Percentiles rank a stretch among this genome's conserved stretches.
phyloP scores from a whole-genome alignment of 805 yeast species.

The Cyberlindnera mrakii region DNA sequence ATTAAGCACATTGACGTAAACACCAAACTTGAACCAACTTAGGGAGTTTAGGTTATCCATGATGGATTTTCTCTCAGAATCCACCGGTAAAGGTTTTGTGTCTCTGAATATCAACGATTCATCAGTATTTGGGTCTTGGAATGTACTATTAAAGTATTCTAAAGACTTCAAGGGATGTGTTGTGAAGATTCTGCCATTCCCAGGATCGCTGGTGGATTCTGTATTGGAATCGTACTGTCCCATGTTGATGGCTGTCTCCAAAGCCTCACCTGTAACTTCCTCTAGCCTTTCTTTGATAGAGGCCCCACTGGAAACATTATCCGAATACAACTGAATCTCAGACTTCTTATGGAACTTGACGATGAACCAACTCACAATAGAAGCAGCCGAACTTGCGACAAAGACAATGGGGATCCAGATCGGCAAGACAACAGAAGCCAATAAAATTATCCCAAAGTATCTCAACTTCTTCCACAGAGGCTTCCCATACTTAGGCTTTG shows the following conservation, averaged over 20 bases:
- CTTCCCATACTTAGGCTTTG: slow-evolving; percentile 4
- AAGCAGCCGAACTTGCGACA: slow-evolving; percentile 26
- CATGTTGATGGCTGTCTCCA: slow-evolving; percentile 21
- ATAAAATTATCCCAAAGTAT: slow-evolving; percentile 19
- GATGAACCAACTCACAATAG: slow-evolving; percentile 34
- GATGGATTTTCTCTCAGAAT: slow-evolving; percentile 34
- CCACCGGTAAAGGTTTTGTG: slow-evolving; percentile 27
- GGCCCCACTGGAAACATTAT: background rate
- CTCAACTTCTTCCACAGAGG: slow-evolving; percentile 16
- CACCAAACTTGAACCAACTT: slow-evolving; percentile 74
- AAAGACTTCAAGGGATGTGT: background rate
- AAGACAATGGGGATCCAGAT: slow-evolving; percentile 46
- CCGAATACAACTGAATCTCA: slow-evolving; percentile 7
- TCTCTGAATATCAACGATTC: slow-evolving; percentile 17
- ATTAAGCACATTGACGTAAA: slow-evolving; percentile 63
- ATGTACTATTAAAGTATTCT: background rate
- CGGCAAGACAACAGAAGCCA: slow-evolving; percentile 30
- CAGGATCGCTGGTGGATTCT: slow-evolving; percentile 8
- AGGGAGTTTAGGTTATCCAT: slow-evolving; percentile 52
- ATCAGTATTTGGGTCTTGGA: slow-evolving; percentile 7
- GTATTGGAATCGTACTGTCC: slow-evolving; percentile 16
- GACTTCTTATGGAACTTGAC: slow-evolving; percentile 27
- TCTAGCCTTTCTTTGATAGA: slow-evolving; percentile 15
- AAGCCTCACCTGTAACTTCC: slow-evolving; percentile 21
- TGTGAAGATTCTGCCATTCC: background rate